Evolutionary conservation across 805 yeast species (phyloP), one percentile per base, ranked within the genome.

Genomic region (Metschnikowia drakensbergensis): DNA sequence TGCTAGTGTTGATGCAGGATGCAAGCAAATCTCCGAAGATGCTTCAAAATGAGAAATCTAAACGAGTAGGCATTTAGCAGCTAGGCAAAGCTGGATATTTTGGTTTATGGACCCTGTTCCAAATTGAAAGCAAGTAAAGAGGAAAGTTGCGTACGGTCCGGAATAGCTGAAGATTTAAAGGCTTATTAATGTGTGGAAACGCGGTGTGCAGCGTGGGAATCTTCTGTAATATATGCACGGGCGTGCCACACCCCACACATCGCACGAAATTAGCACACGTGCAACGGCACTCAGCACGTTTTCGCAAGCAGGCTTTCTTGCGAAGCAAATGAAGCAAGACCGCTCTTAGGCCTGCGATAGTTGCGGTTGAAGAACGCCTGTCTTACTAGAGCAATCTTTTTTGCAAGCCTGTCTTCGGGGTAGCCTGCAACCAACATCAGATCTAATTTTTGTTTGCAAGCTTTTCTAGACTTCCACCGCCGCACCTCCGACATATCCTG

Each of bases 201-300:
- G 43, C 43, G 43, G 36, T 36, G 25, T 17, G 22, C 30, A 29
- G 36, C 10, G 42, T 37, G 41, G 41, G 41, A 37, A 40, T 31
- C 34, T 32, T 25, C 29, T 23, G 43, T 36, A 40, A 40, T 40
- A 40, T 31, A 40, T 40, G 43, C 36, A 10, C 26, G 28, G 31
- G 41, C 35, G 13, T 31, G 43, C 23, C 29, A 30, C 33, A 27
- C 34, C 40, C 13, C 36, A 33, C 22, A 35, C 25, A 34, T 30
- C 43, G 43, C 43, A 31, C 30, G 6, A 37, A 37, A 40, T 40
- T 40, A 36, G 43, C 43, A 40, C 43, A 40, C 43, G 43, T 40
- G 43, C 35, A 40, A 40, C 35, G 26, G 25, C 36, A 37, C 10
- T 23, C 9, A 40, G 22, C 43, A 40, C 43, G 43, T 40, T 40